These are phyloP conservation scores for Hymenochaete sp. DNA, from an alignment of 1,284 basidiomycete species.

Conservation along the genomic window DNA sequence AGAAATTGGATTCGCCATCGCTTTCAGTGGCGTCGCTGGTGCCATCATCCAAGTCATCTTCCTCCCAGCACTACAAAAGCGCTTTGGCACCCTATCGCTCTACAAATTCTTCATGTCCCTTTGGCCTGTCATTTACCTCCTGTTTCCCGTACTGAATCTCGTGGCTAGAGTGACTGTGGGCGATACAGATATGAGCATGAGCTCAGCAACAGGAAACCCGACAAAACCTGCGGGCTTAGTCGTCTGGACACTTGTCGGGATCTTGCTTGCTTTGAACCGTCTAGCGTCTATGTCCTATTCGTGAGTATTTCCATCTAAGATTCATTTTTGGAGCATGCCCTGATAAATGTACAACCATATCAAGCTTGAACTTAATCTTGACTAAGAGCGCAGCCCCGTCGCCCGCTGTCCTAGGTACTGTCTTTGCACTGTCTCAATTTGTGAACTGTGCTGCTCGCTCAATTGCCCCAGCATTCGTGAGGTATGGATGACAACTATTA, in stretches of 20 bases:
- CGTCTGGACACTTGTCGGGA: conserved; percentile 29
- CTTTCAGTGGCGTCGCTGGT: conserved; percentile 28
- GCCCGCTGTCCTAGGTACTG: conserved; percentile 17
- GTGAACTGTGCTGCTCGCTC: conserved; percentile 18
- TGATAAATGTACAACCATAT: not conserved
- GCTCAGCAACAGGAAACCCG: too few relatives aligned
- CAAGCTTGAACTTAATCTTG: conserved; percentile 18
- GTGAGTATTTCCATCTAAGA: conserved; percentile 19
- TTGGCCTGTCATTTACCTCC: conserved; percentile 30
- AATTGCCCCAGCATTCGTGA: conserved; percentile 18
- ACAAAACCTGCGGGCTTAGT: conserved; percentile 2
- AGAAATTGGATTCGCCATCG: conserved; percentile 20
- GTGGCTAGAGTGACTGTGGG: conserved; percentile 23
- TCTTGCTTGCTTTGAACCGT: conserved; percentile 25
- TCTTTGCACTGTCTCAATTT: conserved; percentile 19
- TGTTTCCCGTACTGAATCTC: conserved; percentile 31
- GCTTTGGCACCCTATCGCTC: conserved; percentile 30
- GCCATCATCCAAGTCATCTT: conserved; percentile 29
- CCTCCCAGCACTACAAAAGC: conserved; percentile 31
- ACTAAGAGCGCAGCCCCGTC: conserved; percentile 19
- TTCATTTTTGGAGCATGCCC: not conserved
- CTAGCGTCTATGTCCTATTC: conserved; percentile 30
- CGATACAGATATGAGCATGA: conserved; percentile 9
- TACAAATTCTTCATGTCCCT: conserved; percentile 31
- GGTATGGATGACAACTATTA: not conserved